phyloP scores from a whole-genome alignment of 148 eudicot genomes.

The Drosera capensis region DNA sequence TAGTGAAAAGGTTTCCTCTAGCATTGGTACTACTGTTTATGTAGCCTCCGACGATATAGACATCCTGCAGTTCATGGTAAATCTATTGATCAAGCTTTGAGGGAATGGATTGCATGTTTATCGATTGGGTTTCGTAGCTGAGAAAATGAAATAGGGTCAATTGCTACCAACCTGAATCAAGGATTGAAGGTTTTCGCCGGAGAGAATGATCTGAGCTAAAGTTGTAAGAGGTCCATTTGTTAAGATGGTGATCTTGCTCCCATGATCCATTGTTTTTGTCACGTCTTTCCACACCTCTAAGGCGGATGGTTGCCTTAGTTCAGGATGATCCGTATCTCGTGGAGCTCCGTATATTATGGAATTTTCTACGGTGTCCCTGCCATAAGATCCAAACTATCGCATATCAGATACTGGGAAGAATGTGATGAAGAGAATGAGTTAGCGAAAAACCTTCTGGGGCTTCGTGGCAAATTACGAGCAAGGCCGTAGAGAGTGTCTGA shows the following conservation, averaged over 20 bases:
- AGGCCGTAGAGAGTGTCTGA: constrained; percentile 81
- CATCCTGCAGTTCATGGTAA: constrained; percentile 34
- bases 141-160: background rate
- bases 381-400: background rate
- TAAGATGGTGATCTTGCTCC: constrained; percentile 37
- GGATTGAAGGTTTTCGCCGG: constrained; percentile 28
- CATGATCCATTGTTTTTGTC: constrained; percentile 22
- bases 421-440: background rate
- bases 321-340: constrained; percentile 11
- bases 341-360: constrained; percentile 1
- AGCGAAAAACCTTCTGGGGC: constrained; percentile 93
- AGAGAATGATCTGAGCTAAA: constrained; percentile 47
- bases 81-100: background rate
- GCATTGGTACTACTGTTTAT: constrained; percentile 16
- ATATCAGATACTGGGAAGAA: no score
- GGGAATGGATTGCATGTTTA: no score
- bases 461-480: constrained; percentile 60
- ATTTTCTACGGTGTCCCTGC: constrained; percentile 69
- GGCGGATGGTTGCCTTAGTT: constrained; percentile 60
- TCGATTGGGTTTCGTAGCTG: no score
- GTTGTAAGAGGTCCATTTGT: constrained; percentile 78
- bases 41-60: constrained; percentile 57
- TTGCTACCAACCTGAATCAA: constrained; percentile 33
- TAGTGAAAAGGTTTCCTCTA: constrained; percentile 39
- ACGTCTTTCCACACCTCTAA: constrained; percentile 58